Base-by-base conservation (phyloP, 164 flowering plant species). In the Sedum album region DNA sequence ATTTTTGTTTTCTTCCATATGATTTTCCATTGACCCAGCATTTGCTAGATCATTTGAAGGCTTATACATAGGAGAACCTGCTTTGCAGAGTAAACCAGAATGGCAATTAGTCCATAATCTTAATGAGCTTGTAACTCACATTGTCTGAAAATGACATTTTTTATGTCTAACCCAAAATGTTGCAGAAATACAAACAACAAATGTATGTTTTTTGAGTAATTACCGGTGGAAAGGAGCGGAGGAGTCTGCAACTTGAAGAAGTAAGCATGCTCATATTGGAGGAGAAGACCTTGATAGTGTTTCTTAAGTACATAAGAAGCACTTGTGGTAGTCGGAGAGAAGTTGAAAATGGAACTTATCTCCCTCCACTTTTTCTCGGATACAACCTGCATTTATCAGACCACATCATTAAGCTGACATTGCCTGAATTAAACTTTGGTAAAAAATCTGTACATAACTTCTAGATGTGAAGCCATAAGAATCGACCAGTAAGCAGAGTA, bases 281-380 rank as follows among this genome's bases (percentile, higher is more conserved):
- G 79, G 18, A 93, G 96, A 35, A 86, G 81, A 65, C 70, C 72
- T 38, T 69, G 71, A 66, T 93, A 93, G 67, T 90, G 89, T 64
- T 86, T 90, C 75, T 85, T 85, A 70, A 88, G 66, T 6, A 88
- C 95, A 78, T 79, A 88, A 10, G 96, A 88, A 73, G 93, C 96
- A 74, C 96, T 93, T 20, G 98, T 93, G 33, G 95, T 83, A 0
- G 90, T 92, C 25, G 91, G 80, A 21, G 92, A 81, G 72, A 93
- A 87, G 18, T 66, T 81, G 69, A 90, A 90, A 21, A 77, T 80
- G 30, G 72, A 66, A 7, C 94, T 78, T 71, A 90, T 84, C 72
- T 88, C 95, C 78, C 87, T 88, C 98, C 98, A 93, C 80, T 90
- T 93, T 79, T 86, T 93, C 71, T 87, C 93, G 61, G 73, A 71